A percentile compares a stretch with the other conserved stretches of the same genome.
These are phyloP conservation scores for Phyllostachys edulis DNA, from an alignment of 176 grass and related monocot species.

Conservation along the genomic window DNA sequence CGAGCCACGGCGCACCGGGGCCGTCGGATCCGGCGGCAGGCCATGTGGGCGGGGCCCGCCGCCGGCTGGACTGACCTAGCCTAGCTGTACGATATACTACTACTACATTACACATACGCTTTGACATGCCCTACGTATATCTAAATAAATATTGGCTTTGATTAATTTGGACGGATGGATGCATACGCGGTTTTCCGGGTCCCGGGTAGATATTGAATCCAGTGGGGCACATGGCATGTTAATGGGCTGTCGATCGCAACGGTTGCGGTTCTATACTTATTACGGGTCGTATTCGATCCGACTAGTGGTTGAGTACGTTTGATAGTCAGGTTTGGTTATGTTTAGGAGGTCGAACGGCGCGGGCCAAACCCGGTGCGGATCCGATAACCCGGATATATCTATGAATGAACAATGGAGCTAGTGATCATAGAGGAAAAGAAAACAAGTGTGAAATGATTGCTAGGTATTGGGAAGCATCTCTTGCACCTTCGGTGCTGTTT, in stretches of 20 bases:
- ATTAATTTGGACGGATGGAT: constrained; percentile 1
- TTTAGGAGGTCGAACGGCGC: neutral
- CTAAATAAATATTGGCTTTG: neutral
- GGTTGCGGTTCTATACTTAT: neutral
- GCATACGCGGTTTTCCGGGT: constrained; percentile 40
- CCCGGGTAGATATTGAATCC: constrained; percentile 12
- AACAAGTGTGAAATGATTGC: constrained; percentile 35
- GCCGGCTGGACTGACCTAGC: neutral
- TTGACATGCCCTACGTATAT: neutral
- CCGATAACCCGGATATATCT: neutral
- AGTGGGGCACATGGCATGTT: constrained; percentile 28
- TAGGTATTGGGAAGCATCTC: constrained; percentile 33
- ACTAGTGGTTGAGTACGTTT: neutral
- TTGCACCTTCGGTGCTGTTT: constrained; percentile 5
- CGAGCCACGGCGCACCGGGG: neutral
- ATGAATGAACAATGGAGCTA: neutral
- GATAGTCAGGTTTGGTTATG: neutral
- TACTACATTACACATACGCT: neutral
- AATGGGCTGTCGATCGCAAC: neutral
- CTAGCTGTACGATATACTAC: neutral
- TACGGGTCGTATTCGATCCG: neutral
- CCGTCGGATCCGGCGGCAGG: constrained; percentile 27
- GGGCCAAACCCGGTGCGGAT: neutral
- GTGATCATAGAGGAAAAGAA: constrained; percentile 16
- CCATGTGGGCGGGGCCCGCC: constrained; percentile 34